Percentiles rank a stretch among this genome's conserved stretches.
Evolutionary conservation across 2,329 filamentous ascomycete species (phyloP).

Genomic region (Alternaria burnsii): DNA sequence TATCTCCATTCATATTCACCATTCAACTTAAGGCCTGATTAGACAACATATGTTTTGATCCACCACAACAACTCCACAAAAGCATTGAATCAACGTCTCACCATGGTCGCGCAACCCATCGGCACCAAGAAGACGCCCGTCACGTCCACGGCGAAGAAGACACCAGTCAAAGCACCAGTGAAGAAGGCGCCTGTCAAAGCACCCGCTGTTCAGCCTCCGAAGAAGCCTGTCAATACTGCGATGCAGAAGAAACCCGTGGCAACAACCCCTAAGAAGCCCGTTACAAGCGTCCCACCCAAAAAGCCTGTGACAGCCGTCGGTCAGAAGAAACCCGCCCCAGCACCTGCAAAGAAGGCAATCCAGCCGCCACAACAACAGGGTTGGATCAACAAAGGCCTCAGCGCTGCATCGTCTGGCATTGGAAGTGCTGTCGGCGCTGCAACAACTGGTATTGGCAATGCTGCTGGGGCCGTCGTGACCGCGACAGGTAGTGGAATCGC

Average conservation of each 20-base stretch:
- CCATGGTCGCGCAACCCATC: conserved; percentile 38
- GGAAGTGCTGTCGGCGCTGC: conserved; percentile 42
- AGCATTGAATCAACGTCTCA: conserved; percentile 6
- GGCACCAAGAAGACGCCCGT: conserved; percentile 36
- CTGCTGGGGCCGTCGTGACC: conserved; percentile 54
- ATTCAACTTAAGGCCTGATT: conserved; percentile 1
- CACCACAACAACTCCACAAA: neutral
- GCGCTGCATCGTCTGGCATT: conserved; percentile 23
- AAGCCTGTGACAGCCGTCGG: conserved; percentile 20
- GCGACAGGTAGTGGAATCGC: conserved; percentile 58
- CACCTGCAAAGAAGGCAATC: conserved; percentile 16
- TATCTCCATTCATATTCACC: neutral
- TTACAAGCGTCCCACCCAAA: conserved; percentile 13
- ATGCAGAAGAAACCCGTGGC: conserved; percentile 29
- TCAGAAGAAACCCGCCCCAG: conserved; percentile 22
- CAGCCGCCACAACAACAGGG: conserved; percentile 48
- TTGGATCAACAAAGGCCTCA: conserved; percentile 53
- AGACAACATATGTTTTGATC: neutral
- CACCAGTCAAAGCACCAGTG: conserved; percentile 12
- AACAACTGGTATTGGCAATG: conserved; percentile 56
- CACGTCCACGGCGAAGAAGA: conserved; percentile 28
- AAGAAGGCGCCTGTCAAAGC: conserved; percentile 11
- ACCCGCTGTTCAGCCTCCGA: conserved; percentile 22
- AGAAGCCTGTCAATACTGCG: conserved; percentile 28
- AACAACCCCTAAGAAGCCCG: conserved; percentile 11